Evolutionary conservation across 805 yeast species (phyloP).

Genomic region (Sugiyamaella qingdaonensis): DNA sequence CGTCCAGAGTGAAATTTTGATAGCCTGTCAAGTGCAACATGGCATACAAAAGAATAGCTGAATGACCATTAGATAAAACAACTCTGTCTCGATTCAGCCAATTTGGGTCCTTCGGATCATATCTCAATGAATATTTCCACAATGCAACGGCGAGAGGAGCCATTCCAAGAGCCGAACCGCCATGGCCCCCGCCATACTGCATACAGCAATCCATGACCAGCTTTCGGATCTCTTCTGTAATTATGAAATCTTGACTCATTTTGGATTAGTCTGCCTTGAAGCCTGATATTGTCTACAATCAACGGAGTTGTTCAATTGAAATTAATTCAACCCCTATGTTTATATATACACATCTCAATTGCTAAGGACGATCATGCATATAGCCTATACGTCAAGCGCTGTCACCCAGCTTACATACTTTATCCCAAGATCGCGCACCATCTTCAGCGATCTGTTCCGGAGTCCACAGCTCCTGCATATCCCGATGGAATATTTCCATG

Average conservation of each 20-base stretch:
- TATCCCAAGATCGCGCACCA: conserved; percentile 4
- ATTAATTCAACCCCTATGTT: background rate
- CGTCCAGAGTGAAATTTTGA: conserved; percentile 35
- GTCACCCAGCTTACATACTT: background rate
- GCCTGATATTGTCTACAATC: too few relatives aligned
- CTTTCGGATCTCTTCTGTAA: conserved; percentile 14
- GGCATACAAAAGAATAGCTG: conserved; percentile 35
- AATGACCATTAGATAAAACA: conserved; percentile 38
- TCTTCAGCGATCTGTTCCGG: conserved; percentile 5
- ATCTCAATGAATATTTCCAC: conserved; percentile 35
- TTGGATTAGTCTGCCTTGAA: too few relatives aligned
- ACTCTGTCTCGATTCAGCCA: conserved; percentile 39
- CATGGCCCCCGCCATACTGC: conserved; percentile 35
- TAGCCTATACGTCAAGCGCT: too few relatives aligned
- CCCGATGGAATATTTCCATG: conserved; percentile 10
- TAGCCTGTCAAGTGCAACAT: conserved; percentile 35
- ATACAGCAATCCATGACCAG: conserved; percentile 23
- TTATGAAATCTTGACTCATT: too few relatives aligned
- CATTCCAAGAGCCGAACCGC: conserved; percentile 42
- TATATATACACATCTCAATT: background rate
- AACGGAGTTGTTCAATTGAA: too few relatives aligned
- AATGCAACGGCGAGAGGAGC: conserved; percentile 38
- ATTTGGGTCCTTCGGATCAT: conserved; percentile 31
- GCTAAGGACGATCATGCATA: too few relatives aligned
- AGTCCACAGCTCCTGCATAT: conserved; percentile 5